phyloP scores from a whole-genome alignment of 495 filamentous ascomycete genomes.

The Daldinia concentrica region DNA sequence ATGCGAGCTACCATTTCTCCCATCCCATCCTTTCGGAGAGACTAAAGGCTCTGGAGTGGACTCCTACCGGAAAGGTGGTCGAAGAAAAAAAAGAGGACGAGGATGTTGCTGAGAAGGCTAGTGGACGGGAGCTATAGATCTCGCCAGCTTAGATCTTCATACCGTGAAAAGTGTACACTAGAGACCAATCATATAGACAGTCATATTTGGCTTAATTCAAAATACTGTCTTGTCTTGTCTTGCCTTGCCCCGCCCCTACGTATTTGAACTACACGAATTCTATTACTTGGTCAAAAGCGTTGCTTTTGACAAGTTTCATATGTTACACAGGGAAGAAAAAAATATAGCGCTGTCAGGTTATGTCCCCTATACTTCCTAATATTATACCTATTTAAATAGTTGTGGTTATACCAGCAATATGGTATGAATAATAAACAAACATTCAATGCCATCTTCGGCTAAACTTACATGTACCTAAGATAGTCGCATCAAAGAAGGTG shows the following conservation, averaged over 20 bases:
- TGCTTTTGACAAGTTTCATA: background rate
- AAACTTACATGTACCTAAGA: too few relatives aligned
- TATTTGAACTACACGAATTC: background rate
- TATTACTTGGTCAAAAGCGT: background rate
- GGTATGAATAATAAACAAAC: background rate
- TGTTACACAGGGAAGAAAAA: background rate
- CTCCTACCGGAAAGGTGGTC: constrained; percentile 56
- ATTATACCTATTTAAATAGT: background rate
- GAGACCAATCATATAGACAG: background rate
- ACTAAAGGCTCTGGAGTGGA: constrained; percentile 87
- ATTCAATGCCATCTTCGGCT: background rate
- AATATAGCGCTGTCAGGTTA: background rate
- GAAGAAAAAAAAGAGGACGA: constrained; percentile 46
- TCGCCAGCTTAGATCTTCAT: background rate
- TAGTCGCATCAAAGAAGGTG: background rate
- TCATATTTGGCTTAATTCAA: background rate
- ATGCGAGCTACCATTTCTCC: constrained; percentile 97
- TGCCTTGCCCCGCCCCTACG: too few relatives aligned
- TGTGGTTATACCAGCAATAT: background rate
- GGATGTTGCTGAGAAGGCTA: constrained; percentile 45
- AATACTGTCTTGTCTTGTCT: constrained; percentile 13
- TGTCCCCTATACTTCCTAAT: background rate
- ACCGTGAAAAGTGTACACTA: constrained; percentile 9
- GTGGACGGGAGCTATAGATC: constrained; percentile 45
- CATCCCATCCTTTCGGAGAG: constrained; percentile 96